Base-by-base conservation (phyloP, 2,329 filamentous ascomycete genomes). In the Monosporascus sp. region DNA sequence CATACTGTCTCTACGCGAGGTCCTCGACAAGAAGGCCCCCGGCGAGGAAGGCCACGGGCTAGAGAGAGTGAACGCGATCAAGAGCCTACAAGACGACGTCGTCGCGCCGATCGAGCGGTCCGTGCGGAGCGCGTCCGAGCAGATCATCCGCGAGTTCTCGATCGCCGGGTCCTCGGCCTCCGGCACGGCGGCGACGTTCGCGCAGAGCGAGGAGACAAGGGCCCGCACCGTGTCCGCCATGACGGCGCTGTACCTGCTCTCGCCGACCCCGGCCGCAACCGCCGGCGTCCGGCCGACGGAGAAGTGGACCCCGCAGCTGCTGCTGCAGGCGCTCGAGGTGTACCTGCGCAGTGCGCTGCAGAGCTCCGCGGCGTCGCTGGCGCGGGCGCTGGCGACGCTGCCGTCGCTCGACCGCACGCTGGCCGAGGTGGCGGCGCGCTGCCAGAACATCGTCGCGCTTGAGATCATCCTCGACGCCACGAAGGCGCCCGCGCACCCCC, bases 361-460 rank as follows among this genome's bases (percentile, higher is more conserved):
- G 55, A 86, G 86, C 46, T 92, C 89, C 39, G 77, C 93, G 6
- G 84, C 89, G 14, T 80, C 85, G 0, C 76, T 99, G 9, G 79
- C 88, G 1, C 79, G 91, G 22, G 86, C 89, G 0, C 78, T 99
- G 17, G 85, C 86, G 4, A 88, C 90, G 53, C 77, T 97, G 2
- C 89, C 93, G 0, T 87, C 82, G 0, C 78, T 97, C 31, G 92
- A 97, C 47, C 82, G 90, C 49, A 88, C 90, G 0, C 77, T 97
- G 1, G 76, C 83, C 17, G 94, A 97, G 63, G 84, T 96, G 22
- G 88, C 89, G 6, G 84, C 86, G 5, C 81, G 89, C 46, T 97
- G 93, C 66, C 92, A 96, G 67, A 96, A 95, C 64, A 83, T 97
- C 39, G 84, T 96, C n/a, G 90, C 90, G 0, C 75, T 97, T 3